Conservation (phyloP, 352 stramenopile species). For the Phytophthora syringae region DNA sequence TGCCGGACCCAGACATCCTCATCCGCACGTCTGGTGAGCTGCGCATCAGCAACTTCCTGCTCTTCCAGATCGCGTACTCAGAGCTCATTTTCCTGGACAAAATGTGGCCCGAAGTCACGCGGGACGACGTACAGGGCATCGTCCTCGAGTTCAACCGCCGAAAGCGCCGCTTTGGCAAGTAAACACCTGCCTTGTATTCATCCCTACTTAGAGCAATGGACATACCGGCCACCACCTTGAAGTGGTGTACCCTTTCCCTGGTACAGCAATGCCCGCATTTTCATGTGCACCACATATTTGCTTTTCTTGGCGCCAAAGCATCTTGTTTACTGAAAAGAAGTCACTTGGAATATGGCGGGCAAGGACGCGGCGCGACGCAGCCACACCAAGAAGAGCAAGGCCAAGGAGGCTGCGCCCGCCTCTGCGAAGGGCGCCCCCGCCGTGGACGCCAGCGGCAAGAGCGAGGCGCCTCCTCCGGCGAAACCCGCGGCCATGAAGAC, state of each 20-base stretch:
- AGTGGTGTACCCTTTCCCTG: neutral
- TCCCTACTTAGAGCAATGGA: constrained; percentile 14
- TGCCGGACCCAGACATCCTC: constrained; percentile 94
- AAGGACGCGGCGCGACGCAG: constrained; percentile 30
- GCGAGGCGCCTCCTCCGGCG: constrained; percentile 20
- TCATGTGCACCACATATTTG: too few relatives aligned
- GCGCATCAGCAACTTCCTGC: constrained; percentile 96
- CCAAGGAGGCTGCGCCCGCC: constrained; percentile 1
- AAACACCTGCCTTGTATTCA: constrained; percentile 16
- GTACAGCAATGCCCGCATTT: neutral
- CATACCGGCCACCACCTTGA: constrained; percentile 5
- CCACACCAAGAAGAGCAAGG: constrained; percentile 43
- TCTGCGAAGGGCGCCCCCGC: neutral
- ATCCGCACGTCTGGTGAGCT: constrained; percentile 95
- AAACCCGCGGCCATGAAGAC: constrained; percentile 55
- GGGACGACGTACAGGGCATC: constrained; percentile 75
- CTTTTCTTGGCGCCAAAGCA: constrained; percentile 27
- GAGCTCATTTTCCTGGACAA: constrained; percentile 97
- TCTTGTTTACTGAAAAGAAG: constrained; percentile 33
- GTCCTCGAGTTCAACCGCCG: constrained; percentile 88
- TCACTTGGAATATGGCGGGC: constrained; percentile 21
- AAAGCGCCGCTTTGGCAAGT: constrained; percentile 92
- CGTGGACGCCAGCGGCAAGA: constrained; percentile 3
- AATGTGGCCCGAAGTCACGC: constrained; percentile 95
- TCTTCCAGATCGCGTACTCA: constrained; percentile 96